Conservation (phyloP, 2,329 filamentous ascomycete genomes). For the Pseudonectria foliicola region DNA sequence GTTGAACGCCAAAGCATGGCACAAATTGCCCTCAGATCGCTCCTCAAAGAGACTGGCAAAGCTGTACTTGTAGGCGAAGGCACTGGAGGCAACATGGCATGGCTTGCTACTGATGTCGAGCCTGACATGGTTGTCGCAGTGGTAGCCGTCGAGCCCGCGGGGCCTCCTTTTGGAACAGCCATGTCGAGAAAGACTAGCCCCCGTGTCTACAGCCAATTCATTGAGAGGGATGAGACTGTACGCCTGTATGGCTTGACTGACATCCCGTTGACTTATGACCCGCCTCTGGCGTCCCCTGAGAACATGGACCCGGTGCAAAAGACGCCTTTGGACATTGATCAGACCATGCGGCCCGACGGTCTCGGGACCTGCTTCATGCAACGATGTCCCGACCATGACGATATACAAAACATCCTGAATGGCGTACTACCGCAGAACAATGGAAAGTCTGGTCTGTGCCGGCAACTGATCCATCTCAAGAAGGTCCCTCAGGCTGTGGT, state of each 20-base stretch:
- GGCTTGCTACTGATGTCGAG: constrained; percentile 40
- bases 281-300: constrained; percentile 20
- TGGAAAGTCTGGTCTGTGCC: constrained; percentile 10
- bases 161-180: constrained; percentile 39
- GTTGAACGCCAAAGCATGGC: constrained; percentile 24
- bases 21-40: constrained; percentile 30
- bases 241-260: constrained; percentile 35
- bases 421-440: neutral
- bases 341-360: constrained; percentile 5
- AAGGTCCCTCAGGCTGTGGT: constrained; percentile 42
- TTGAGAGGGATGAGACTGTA: constrained; percentile 20
- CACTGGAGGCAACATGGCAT: constrained; percentile 38
- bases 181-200: constrained; percentile 3
- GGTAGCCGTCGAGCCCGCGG: constrained; percentile 45
- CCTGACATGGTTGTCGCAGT: constrained; percentile 42
- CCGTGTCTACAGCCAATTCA: constrained; percentile 13
- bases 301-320: constrained; percentile 3
- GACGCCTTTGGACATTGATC: constrained; percentile 12
- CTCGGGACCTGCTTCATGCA: constrained; percentile 17
- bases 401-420: neutral
- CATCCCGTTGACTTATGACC: constrained; percentile 35
- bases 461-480: constrained; percentile 40
- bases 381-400: constrained; percentile 4
- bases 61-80: constrained; percentile 43
- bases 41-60: constrained; percentile 36